Base-by-base conservation (phyloP, 1,284 basidiomycete genomes). In the Xerocomus cyaneibrunnescens region DNA sequence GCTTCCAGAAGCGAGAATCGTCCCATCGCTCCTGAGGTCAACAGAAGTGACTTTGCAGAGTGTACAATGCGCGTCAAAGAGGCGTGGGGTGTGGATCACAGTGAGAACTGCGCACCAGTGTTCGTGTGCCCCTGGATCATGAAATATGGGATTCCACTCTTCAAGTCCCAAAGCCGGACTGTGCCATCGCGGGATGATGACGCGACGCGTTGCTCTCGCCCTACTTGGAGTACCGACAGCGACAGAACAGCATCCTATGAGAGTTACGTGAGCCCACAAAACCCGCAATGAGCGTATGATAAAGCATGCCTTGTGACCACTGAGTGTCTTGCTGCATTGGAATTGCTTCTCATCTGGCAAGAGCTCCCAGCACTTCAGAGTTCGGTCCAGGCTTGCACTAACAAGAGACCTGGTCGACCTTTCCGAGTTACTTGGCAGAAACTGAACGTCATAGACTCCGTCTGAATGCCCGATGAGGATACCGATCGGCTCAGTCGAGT, bases 1-100 rank as follows among this genome's bases (percentile, higher is more conserved):
- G 64, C 87, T 89, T 30, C 92, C 93, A 8, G 91, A 93, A 12
- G 91, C 92, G 22, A 95, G 74, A 41, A 89, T 71, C 30, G 80
- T 82, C 7, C 88, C 88, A 17, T 81, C 75, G n/a, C 83, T 84
- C 58, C 85, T 87, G 43, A 94, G 73, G 65, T 92, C 89, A 57
- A 94, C 89, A n/a, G 89, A 90, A 51, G 94, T 94, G 52, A 94
- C 92, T 84, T 57, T 48, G 21, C 9, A 37, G 36, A n/a, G 44
- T 31, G 32, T 36, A 48, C 7, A 16, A n/a, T 14, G 38, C 21
- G 8, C 14, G 42, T 68, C 46, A 65, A 36, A 48, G 40, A 46
- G 6, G 14, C 30, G 22, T 21, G 39, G 31, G 16, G 45, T 14
- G 61, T 52, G 62, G 52, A 66, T 58, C 65, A 48, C 0, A 31